Base-by-base conservation (phyloP, 192 early-diverging fungal genomes). In the Ramicandelaber brevisporus region DNA sequence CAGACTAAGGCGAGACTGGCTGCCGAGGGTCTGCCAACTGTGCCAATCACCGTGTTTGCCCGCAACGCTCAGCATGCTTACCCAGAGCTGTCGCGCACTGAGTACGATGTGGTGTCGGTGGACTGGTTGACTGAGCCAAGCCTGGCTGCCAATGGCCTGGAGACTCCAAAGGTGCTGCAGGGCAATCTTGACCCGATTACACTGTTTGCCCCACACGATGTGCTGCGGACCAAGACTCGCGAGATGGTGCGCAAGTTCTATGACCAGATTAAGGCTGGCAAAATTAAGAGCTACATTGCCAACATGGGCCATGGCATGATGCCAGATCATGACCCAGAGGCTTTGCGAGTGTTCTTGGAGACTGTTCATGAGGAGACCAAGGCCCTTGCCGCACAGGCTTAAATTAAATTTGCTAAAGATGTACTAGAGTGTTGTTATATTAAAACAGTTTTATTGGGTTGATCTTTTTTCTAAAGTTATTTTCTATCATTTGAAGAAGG, bases 291-390 rank as follows among this genome's bases (percentile, higher is more conserved):
- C 27, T 84, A 88, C 34, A 88, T 98, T 50, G 92, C 73, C 20
- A 98, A 98, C 41, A 50, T 98, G 28, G 92, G 92, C 16, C 92
- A 98, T 50, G 92, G 92, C 7, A 88, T 93, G 65, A 63, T 82
- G 41, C 92, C 87, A 8, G 61, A 57, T 14, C 67, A 75, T 28
- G 63, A 70, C 37, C 73, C 74, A 1, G 73, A 83, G 41, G 59
- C 52, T 10, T 46, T 70, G 31, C 57, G 54, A 14, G 54, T 68
- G 22, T 83, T 72, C 40, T 42, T 83, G 21, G 65, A 73, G 38
- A 53, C 66, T 3, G 67, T 78, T 3, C 69, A 72, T 30, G 38
- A 57, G 15, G 56, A 46, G 7, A 53, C 42, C 39, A 36, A 31
- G 18, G 31, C 36, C 2, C 31, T 48, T 25, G n/a, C n/a, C n/a